Conservation (phyloP, 257 asterid genomes). For the Ligustrum vulgare region DNA sequence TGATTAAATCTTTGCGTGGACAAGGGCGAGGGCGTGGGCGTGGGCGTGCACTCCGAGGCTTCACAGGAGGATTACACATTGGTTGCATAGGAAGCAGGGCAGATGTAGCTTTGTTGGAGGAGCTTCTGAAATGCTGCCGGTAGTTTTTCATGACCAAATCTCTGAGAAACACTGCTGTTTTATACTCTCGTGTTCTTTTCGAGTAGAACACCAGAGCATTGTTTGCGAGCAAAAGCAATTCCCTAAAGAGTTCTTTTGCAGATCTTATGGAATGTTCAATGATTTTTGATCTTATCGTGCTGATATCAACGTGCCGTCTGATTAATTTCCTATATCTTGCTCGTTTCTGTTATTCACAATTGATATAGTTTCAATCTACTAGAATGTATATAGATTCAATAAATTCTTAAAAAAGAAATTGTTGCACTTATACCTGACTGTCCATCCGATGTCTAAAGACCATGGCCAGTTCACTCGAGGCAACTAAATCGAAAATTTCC, state of each 20-base stretch:
- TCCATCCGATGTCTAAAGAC: constrained; percentile 91
- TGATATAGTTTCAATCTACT: neutral
- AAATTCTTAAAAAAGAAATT: neutral
- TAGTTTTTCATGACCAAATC: constrained; percentile 54
- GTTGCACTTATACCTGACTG: constrained; percentile 58
- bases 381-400: neutral
- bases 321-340: constrained; percentile 78
- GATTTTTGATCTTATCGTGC: constrained; percentile 67
- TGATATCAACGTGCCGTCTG: constrained; percentile 71
- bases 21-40: constrained; percentile 65
- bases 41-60: constrained; percentile 74
- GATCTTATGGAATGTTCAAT: constrained; percentile 43
- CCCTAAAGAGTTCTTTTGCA: constrained; percentile 71
- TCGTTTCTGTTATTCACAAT: constrained; percentile 55
- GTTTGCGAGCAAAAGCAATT: constrained; percentile 72
- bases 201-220: constrained; percentile 88
- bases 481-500: constrained; percentile 53
- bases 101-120: constrained; percentile 44
- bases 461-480: constrained; percentile 57
- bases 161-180: constrained; percentile 67
- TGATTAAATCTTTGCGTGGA: constrained; percentile 30
- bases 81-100: constrained; percentile 38
- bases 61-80: constrained; percentile 67
- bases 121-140: constrained; percentile 43
- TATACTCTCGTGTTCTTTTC: constrained; percentile 74